These are phyloP conservation scores for Drechslera avenae DNA, from an alignment of 2,329 filamentous ascomycete genomes.

Conservation along the genomic window DNA sequence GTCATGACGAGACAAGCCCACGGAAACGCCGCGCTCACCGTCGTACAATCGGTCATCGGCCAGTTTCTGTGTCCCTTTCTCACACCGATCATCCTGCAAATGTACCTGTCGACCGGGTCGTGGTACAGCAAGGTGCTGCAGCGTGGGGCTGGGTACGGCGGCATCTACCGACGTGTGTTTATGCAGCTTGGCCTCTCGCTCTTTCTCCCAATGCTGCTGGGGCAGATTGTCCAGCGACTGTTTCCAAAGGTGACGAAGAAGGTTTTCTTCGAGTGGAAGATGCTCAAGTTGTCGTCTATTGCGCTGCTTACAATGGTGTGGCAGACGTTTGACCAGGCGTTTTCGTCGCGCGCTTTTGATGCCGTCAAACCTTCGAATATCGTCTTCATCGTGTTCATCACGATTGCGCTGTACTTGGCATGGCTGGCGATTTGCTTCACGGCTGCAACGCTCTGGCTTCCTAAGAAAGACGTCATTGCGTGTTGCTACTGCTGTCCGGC, in stretches of 20 bases:
- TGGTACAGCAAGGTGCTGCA: constrained; percentile 64
- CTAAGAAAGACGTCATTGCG: constrained; percentile 67
- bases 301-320: constrained; percentile 61
- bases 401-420: constrained; percentile 65
- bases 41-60: constrained; percentile 71
- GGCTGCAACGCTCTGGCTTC: constrained; percentile 60
- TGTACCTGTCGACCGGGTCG: constrained; percentile 59
- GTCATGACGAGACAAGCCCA: constrained; percentile 73
- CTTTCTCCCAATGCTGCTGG: constrained; percentile 66
- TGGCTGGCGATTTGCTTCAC: constrained; percentile 67
- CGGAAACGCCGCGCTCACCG: constrained; percentile 59
- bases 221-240: constrained; percentile 63
- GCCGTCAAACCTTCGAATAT: constrained; percentile 64
- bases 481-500: constrained; percentile 75
- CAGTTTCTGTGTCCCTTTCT: constrained; percentile 73
- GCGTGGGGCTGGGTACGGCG: constrained; percentile 58
- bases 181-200: constrained; percentile 71
- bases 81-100: constrained; percentile 67
- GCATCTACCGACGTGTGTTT: constrained; percentile 70
- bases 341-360: constrained; percentile 66
- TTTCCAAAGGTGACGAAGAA: constrained; percentile 61
- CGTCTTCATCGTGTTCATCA: constrained; percentile 70
- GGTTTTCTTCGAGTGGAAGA: constrained; percentile 56
- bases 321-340: constrained; percentile 71
- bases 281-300: constrained; percentile 53